Evolutionary conservation across 2,329 filamentous ascomycete genomes (phyloP).

Genomic region (Monosporascus sp.): DNA sequence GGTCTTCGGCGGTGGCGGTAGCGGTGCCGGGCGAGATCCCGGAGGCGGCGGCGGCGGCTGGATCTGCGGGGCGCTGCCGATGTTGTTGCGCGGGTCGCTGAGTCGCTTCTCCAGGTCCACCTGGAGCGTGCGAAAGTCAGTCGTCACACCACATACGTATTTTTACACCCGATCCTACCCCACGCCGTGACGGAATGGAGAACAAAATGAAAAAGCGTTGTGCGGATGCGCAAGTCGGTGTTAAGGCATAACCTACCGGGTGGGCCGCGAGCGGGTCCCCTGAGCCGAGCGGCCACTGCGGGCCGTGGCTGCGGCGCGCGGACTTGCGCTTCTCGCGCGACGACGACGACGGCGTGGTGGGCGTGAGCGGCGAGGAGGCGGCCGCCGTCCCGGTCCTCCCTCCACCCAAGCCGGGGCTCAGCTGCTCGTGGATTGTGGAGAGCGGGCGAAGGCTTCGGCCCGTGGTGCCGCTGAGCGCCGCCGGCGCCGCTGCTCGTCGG

Average conservation of each 20-base stretch:
- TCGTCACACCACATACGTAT: no score
- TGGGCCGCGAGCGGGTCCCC: constrained; percentile 20
- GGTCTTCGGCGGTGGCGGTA: constrained; percentile 4
- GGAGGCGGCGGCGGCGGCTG: constrained; percentile 8
- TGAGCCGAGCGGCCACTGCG: constrained; percentile 22
- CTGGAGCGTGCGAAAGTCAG: not conserved
- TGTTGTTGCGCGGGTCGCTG: not conserved
- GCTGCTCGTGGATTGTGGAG: constrained; percentile 17
- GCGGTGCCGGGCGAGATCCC: constrained; percentile 7
- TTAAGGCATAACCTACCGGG: constrained; percentile 5
- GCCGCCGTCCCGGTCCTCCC: no score
- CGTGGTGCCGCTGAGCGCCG: not conserved
- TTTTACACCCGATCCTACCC: no score
- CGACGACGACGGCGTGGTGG: not conserved
- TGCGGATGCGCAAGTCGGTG: no score
- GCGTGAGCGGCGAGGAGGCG: not conserved
- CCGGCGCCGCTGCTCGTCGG: not conserved
- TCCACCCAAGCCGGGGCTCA: not conserved
- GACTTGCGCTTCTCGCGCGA: constrained; percentile 9
- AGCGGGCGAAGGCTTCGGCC: constrained; percentile 10
- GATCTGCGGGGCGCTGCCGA: constrained; percentile 1
- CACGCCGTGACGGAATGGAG: no score
- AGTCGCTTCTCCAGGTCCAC: constrained; percentile 16
- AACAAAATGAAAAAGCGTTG: no score
- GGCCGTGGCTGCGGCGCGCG: constrained; percentile 13